Conservation (phyloP, 2,329 filamentous ascomycete genomes). For the Nothophaeocryptopus gaeumannii region DNA sequence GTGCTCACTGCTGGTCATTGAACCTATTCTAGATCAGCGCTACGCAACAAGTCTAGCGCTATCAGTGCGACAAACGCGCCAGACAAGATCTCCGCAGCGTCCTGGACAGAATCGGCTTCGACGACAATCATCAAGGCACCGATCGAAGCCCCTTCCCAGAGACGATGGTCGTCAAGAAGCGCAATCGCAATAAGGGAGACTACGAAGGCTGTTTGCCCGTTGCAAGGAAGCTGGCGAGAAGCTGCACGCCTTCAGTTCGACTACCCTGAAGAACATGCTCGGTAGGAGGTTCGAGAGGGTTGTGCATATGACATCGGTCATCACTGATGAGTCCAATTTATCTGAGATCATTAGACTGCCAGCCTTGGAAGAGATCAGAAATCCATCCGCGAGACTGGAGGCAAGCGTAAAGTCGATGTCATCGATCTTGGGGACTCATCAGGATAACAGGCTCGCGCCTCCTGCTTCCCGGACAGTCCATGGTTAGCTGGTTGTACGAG, state of each 20-base stretch:
- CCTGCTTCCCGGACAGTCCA: too few species aligned
- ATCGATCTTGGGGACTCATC: not conserved
- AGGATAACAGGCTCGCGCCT: too few species aligned
- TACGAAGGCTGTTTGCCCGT: not conserved
- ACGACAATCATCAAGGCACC: not conserved
- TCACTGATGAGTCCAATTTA: not conserved
- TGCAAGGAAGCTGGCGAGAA: slow-evolving; percentile 1
- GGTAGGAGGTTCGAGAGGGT: not conserved
- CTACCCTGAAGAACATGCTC: not conserved
- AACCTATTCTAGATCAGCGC: not conserved
- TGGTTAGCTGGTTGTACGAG: too few species aligned
- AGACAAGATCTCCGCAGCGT: not conserved
- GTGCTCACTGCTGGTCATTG: not conserved
- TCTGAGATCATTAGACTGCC: not conserved
- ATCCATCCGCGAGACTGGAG: not conserved
- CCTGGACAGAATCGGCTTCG: not conserved
- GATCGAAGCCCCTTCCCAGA: not conserved
- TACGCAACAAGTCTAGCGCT: not conserved
- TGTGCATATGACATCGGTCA: not conserved
- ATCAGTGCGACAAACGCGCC: too few species aligned
- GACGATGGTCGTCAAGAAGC: not conserved
- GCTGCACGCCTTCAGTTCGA: not conserved
- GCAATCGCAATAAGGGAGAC: not conserved
- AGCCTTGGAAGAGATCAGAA: not conserved
- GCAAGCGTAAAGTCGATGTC: not conserved